Percentiles rank a stretch among this genome's conserved stretches.
phyloP scores from a whole-genome alignment of 257 asterid species.

The Marsdenia floribunda region DNA sequence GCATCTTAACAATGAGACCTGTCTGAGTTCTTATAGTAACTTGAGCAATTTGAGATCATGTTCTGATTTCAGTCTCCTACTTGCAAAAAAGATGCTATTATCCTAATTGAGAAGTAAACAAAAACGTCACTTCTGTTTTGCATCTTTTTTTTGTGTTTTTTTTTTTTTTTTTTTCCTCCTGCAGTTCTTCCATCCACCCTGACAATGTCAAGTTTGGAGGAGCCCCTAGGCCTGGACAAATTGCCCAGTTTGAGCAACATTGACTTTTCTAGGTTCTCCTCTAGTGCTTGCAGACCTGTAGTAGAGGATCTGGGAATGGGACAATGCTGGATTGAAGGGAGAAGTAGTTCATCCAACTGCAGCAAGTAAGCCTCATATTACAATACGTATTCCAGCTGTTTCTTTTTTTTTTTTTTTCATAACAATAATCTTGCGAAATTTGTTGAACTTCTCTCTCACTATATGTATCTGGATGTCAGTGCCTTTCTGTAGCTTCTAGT shows the following conservation, averaged over 20 bases:
- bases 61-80: constrained; percentile 17
- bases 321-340: constrained; percentile 76
- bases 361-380: constrained; percentile 46
- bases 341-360: constrained; percentile 79
- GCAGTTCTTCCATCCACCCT: constrained; percentile 25
- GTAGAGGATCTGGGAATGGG: constrained; percentile 71
- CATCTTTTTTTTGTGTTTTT: constrained; percentile 9
- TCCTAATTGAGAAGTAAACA: background rate
- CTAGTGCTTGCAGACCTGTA: constrained; percentile 75
- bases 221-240: constrained; percentile 87
- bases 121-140: constrained; percentile 19
- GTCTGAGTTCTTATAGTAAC: constrained; percentile 14
- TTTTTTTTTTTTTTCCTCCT: background rate
- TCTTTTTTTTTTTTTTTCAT: background rate
- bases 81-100: background rate
- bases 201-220: constrained; percentile 91
- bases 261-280: constrained; percentile 57
- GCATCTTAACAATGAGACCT: background rate
- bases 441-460: constrained; percentile 4
- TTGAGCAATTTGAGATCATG: constrained; percentile 10
- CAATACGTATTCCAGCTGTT: constrained; percentile 9
- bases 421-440: background rate
- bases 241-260: constrained; percentile 76
- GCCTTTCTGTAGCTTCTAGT: constrained; percentile 1
- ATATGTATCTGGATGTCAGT: background rate